Percentiles rank a stretch among this genome's conserved stretches.
These are phyloP conservation scores for Tillandsia fasciculata DNA, from an alignment of 176 grass and related monocot species.

Conservation along the genomic window DNA sequence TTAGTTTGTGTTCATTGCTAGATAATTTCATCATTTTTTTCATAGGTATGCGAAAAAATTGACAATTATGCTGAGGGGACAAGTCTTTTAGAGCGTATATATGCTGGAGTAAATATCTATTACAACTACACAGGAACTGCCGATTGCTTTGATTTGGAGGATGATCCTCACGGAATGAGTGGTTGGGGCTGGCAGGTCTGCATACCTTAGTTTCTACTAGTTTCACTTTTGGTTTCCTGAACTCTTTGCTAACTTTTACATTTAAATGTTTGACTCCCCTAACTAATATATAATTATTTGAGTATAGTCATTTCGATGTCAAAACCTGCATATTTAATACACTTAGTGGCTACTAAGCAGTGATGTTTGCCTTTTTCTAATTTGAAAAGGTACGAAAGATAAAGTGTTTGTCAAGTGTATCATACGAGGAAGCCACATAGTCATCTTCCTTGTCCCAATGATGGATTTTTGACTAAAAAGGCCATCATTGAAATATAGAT, in stretches of 20 bases:
- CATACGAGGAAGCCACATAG: not conserved
- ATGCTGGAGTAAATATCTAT: conserved; percentile 82
- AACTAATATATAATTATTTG: not conserved
- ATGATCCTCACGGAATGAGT: conserved; percentile 96
- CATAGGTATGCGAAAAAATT: conserved; percentile 70
- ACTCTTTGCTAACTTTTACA: no score
- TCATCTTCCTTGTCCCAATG: not conserved
- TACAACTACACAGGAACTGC: conserved; percentile 77
- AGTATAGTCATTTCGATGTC: no score
- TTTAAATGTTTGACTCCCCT: not conserved
- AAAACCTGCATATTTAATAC: no score
- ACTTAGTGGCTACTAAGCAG: no score
- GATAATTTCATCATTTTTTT: conserved; percentile 14
- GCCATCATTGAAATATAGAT: no score
- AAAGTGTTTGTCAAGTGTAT: not conserved
- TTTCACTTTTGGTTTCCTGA: no score
- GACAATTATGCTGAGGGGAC: conserved; percentile 54
- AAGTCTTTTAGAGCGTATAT: conserved; percentile 55
- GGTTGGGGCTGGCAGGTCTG: conserved; percentile 89
- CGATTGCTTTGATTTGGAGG: conserved; percentile 77
- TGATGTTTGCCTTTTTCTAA: no score
- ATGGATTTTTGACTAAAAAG: no score
- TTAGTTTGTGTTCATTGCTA: conserved; percentile 1
- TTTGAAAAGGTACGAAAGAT: no score
- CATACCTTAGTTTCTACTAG: not conserved